Evolutionary conservation across 2,329 filamentous ascomycete genomes (phyloP).

Genomic region (Fusarium solani-melongenae): DNA sequence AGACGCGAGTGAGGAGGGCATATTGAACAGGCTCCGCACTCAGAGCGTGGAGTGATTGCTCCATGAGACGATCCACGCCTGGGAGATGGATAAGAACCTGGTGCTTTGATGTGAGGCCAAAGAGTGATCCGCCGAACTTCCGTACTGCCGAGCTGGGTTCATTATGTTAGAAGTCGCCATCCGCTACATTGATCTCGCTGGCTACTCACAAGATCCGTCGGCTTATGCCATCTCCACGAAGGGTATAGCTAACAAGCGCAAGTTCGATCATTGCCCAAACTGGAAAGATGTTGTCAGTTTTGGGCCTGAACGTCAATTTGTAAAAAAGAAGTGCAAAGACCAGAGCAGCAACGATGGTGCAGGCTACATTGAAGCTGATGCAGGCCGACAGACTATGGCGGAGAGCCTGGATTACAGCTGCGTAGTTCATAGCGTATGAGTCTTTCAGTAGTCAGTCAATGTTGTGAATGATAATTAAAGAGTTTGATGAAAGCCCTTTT

Average conservation of each 20-base stretch:
- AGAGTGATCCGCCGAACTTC: conserved; percentile 29
- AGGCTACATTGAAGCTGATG: background rate
- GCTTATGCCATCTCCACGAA: conserved; percentile 16
- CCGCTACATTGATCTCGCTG: background rate
- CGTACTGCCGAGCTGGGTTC: conserved; percentile 9
- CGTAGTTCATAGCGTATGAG: background rate
- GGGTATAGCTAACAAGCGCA: conserved; percentile 17
- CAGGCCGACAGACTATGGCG: background rate
- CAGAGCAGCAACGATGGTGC: background rate
- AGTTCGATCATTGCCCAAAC: conserved; percentile 24
- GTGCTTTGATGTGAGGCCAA: conserved; percentile 32
- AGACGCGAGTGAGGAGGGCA: conserved; percentile 24
- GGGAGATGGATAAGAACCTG: conserved; percentile 29
- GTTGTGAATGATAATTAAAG: background rate
- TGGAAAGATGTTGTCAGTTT: background rate
- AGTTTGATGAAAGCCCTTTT: background rate
- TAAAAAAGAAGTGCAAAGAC: background rate
- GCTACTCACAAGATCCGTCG: conserved; percentile 25
- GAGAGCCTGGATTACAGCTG: background rate
- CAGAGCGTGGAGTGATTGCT: conserved; percentile 25
- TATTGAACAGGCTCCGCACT: conserved; percentile 10
- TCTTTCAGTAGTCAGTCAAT: background rate
- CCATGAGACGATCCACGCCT: conserved; percentile 25
- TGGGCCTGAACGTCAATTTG: background rate
- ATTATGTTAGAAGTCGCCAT: background rate